Evolutionary conservation across 108 stramenopile genomes (phyloP), one percentile per base, ranked within the genome.

Genomic region (Pseudonitzschia multiseries): DNA sequence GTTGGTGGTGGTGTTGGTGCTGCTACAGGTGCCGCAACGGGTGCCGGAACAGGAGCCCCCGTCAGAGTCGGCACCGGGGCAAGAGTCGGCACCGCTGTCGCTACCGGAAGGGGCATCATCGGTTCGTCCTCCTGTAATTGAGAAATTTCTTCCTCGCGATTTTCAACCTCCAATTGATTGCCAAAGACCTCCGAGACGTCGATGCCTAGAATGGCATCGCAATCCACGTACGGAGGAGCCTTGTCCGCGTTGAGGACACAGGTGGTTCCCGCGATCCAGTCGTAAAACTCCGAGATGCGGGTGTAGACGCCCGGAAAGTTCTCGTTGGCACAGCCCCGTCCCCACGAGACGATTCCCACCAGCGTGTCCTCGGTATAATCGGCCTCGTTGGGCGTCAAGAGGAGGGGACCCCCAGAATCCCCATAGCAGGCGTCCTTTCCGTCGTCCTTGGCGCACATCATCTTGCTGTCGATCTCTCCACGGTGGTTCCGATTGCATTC

Each of bases 251-350:
- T 56, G 29, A 76, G 70, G 8, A 57, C 41, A 57, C 89, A 87
- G 3, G 86, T 81, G 13, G 50, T 74, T 51, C 82, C 72, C 20
- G 61, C 60, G 24, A 90, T 90, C 89, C 89, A 90, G 3, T 84
- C 79, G 50, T 81, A 84, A 63, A 79, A 72, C 50, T 78, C 68
- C n/a, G 79, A 80, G 15, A 87, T 71, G 3, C 86, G 78, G 15
- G 86, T 59, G 59, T 90, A 90, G 0, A 90, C 81, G 15, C 89
- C 89, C 10, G 86, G 83, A 71, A 77, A 83, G 0, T 68, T 65
- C 0, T 57, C 57, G 18, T 74, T 59, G 28, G 79, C 80, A 61
- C 80, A 85, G 20, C 81, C 72, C 53, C 63, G 40, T 24, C 76
- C 75, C 88, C 85, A 86, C 6, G 82, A 79, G 36, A 80, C 79